Conservation (phyloP, 768 basidiomycete genomes). For the Amanita phalloides region DNA sequence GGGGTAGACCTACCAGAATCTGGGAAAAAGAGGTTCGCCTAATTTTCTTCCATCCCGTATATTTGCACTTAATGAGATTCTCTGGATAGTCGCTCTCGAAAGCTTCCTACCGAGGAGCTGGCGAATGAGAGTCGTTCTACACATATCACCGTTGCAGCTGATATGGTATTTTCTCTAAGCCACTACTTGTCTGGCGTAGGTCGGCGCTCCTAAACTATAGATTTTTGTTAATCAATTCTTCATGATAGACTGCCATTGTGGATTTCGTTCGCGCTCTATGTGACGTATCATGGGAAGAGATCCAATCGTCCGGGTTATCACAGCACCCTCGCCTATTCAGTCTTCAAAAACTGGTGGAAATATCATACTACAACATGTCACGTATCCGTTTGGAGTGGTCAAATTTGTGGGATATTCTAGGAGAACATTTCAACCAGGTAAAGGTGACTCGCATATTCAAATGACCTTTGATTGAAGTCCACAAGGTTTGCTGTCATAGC, state of each 20-base stretch:
- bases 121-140: constrained; percentile 96
- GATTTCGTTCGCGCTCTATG: constrained; percentile 95
- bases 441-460: constrained; percentile 8
- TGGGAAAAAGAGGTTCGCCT: constrained; percentile 66
- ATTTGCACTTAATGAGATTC: not conserved
- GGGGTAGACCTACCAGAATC: constrained; percentile 78
- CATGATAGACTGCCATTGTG: constrained; percentile 79
- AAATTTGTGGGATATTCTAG: constrained; percentile 93
- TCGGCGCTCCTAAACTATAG: constrained; percentile 8
- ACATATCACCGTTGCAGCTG: constrained; percentile 96
- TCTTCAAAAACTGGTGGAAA: constrained; percentile 95
- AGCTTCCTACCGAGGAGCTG: constrained; percentile 81
- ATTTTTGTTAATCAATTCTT: not conserved
- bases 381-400: constrained; percentile 98
- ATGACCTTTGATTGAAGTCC: constrained; percentile 2
- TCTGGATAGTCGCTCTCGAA: constrained; percentile 35
- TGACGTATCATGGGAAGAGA: constrained; percentile 99
- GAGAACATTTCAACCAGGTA: constrained; percentile 98
- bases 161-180: constrained; percentile 97
- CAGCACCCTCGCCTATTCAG: constrained; percentile 94
- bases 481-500: constrained; percentile 94
- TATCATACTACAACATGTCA: constrained; percentile 99
- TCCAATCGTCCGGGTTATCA: constrained; percentile 91
- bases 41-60: not conserved
- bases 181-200: constrained; percentile 90